A percentile compares a stretch with the other conserved stretches of the same genome.
Conservation (phyloP, 345 rosid genomes). For the Citrus australasica region DNA sequence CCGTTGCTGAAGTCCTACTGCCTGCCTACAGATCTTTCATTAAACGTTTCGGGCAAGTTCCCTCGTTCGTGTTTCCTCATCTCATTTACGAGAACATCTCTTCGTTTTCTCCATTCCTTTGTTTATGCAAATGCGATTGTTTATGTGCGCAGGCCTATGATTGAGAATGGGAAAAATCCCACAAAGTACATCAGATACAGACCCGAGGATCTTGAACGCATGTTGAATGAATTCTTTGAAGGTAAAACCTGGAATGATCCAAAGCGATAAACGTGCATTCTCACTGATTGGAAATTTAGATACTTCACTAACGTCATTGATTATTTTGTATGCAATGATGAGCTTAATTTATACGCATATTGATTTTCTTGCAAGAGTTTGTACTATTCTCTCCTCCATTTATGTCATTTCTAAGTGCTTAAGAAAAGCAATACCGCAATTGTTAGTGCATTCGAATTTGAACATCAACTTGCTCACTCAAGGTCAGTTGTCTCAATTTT, state of each 20-base stretch:
- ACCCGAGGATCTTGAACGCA: conserved; percentile 79
- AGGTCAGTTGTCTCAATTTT: neutral
- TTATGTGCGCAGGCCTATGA: conserved; percentile 54
- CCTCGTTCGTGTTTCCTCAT: neutral
- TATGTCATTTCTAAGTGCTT: neutral
- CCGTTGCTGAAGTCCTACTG: conserved; percentile 95
- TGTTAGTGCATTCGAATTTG: neutral
- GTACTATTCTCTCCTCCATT: neutral
- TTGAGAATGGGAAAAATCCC: conserved; percentile 85
- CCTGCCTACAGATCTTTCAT: conserved; percentile 93
- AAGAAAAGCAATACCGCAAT: neutral
- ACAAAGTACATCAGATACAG: conserved; percentile 72
- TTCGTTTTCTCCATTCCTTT: neutral
- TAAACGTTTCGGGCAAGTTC: conserved; percentile 74
- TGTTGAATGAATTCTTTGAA: conserved; percentile 93
- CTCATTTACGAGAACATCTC: neutral
- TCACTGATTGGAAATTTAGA: neutral
- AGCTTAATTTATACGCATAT: conserved; percentile 14
- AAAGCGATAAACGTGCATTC: conserved; percentile 39
- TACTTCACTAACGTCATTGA: neutral
- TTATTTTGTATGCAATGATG: conserved; percentile 13
- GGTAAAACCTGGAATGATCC: conserved; percentile 85
- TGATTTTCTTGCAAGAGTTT: neutral
- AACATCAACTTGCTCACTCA: neutral
- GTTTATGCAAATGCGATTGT: conserved; percentile 10